These are phyloP conservation scores for Botrytis byssoidea DNA, from an alignment of 2,329 filamentous ascomycete species.

Conservation along the genomic window DNA sequence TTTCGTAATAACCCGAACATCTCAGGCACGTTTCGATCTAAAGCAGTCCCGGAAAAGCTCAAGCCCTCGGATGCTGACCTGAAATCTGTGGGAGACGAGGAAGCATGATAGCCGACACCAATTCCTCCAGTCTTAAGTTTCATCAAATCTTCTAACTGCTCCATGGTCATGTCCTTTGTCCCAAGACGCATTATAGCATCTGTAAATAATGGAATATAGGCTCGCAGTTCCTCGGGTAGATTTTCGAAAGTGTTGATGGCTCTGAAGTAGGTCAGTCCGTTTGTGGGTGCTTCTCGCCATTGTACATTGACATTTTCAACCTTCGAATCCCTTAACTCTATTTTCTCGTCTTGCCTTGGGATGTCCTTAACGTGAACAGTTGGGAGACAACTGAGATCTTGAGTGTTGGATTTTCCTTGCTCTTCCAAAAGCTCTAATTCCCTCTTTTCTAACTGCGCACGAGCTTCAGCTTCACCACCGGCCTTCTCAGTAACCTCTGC, in stretches of 20 bases:
- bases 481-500: slow-evolving; percentile 64
- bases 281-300: slow-evolving; percentile 91
- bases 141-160: slow-evolving; percentile 91
- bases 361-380: slow-evolving; percentile 89
- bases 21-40: slow-evolving; percentile 84
- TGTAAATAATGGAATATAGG: slow-evolving; percentile 84
- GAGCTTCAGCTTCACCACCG: slow-evolving; percentile 69
- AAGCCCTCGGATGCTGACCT: slow-evolving; percentile 75
- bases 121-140: slow-evolving; percentile 95
- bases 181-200: slow-evolving; percentile 92
- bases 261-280: slow-evolving; percentile 93
- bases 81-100: slow-evolving; percentile 72
- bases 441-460: slow-evolving; percentile 68
- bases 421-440: slow-evolving; percentile 79
- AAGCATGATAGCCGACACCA: slow-evolving; percentile 79
- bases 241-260: slow-evolving; percentile 78
- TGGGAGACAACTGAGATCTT: slow-evolving; percentile 84
- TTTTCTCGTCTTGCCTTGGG: slow-evolving; percentile 67
- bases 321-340: slow-evolving; percentile 60
- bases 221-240: slow-evolving; percentile 78
- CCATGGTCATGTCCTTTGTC: slow-evolving; percentile 84
- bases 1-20: slow-evolving; percentile 86
- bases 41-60: slow-evolving; percentile 77
- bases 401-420: slow-evolving; percentile 78
- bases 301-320: slow-evolving; percentile 69